Evolutionary conservation across 2,329 filamentous ascomycete species (phyloP).

Genomic region (Biscogniauxia sp.): DNA sequence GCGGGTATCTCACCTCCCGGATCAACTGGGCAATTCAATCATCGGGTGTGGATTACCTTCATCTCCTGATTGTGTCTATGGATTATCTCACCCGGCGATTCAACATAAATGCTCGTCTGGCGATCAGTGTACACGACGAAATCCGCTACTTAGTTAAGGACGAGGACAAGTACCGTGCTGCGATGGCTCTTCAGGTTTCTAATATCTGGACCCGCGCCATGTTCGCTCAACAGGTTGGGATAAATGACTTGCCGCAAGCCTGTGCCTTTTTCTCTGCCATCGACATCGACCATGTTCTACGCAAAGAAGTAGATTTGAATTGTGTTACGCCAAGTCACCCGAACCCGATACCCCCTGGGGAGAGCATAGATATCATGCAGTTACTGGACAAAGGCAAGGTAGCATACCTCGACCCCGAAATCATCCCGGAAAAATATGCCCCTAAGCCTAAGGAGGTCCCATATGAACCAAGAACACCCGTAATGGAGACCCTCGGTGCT

Average conservation of each 20-base stretch:
- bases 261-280: slow-evolving; percentile 96
- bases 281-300: slow-evolving; percentile 91
- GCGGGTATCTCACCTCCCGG: slow-evolving; percentile 89
- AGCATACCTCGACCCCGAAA: slow-evolving; percentile 66
- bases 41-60: slow-evolving; percentile 93
- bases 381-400: slow-evolving; percentile 70
- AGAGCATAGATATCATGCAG: slow-evolving; percentile 78
- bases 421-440: slow-evolving; percentile 50
- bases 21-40: slow-evolving; percentile 99
- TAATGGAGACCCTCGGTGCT: slow-evolving; percentile 72
- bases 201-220: slow-evolving; percentile 97
- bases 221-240: slow-evolving; percentile 96
- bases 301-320: slow-evolving; percentile 98
- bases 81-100: slow-evolving; percentile 86
- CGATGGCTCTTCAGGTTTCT: slow-evolving; percentile 88
- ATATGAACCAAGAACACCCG: slow-evolving; percentile 70
- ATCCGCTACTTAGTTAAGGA: slow-evolving; percentile 89
- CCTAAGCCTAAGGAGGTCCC: slow-evolving; percentile 60
- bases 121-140: slow-evolving; percentile 96
- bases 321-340: slow-evolving; percentile 89
- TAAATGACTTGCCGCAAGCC: slow-evolving; percentile 87
- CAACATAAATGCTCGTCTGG: slow-evolving; percentile 78
- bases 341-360: slow-evolving; percentile 74
- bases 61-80: slow-evolving; percentile 91
- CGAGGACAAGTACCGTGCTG: slow-evolving; percentile 81